Conservation (phyloP, 1,284 basidiomycete species). For the Ganoderma resinaceum region DNA sequence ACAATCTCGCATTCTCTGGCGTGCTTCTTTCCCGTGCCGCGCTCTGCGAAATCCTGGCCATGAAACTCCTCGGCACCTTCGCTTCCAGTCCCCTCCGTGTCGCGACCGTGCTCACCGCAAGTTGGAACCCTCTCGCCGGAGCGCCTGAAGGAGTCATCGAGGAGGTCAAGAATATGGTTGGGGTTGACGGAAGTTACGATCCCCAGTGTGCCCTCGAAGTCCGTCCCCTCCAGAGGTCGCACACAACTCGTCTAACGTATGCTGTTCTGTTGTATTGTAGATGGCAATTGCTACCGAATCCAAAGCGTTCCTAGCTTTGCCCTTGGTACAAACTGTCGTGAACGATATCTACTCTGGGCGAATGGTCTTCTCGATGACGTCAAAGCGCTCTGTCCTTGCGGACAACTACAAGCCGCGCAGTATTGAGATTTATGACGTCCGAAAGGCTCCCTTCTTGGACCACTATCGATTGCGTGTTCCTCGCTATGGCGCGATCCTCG, state of each 20-base stretch:
- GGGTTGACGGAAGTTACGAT: slow-evolving; percentile 61
- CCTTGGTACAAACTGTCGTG: slow-evolving; percentile 83
- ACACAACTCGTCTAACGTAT: slow-evolving; percentile 1
- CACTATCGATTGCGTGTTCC: slow-evolving; percentile 89
- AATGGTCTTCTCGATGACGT: slow-evolving; percentile 70
- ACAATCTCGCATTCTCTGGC: slow-evolving; percentile 78
- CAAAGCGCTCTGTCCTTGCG: slow-evolving; percentile 76
- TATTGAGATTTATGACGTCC: slow-evolving; percentile 79
- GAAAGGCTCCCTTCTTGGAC: slow-evolving; percentile 80
- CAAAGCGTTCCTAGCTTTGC: slow-evolving; percentile 80
- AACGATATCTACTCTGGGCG: slow-evolving; percentile 83
- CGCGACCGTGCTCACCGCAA: slow-evolving; percentile 77
- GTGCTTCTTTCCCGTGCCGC: slow-evolving; percentile 75
- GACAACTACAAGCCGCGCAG: slow-evolving; percentile 86
- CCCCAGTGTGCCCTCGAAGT: slow-evolving; percentile 85
- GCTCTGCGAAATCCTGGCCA: slow-evolving; percentile 84
- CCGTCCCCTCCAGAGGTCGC: slow-evolving; percentile 32
- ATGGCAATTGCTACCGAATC: slow-evolving; percentile 86
- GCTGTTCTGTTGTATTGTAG: slow-evolving; percentile 47
- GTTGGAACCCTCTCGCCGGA: slow-evolving; percentile 84
- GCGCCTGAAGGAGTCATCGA: slow-evolving; percentile 72
- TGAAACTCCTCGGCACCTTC: slow-evolving; percentile 83
- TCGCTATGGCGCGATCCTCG: slow-evolving; percentile 79
- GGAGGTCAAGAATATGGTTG: slow-evolving; percentile 63
- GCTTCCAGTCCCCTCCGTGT: slow-evolving; percentile 76